Base-by-base conservation (phyloP, 176 grass and related monocot species). In the Triticum monococcum region DNA sequence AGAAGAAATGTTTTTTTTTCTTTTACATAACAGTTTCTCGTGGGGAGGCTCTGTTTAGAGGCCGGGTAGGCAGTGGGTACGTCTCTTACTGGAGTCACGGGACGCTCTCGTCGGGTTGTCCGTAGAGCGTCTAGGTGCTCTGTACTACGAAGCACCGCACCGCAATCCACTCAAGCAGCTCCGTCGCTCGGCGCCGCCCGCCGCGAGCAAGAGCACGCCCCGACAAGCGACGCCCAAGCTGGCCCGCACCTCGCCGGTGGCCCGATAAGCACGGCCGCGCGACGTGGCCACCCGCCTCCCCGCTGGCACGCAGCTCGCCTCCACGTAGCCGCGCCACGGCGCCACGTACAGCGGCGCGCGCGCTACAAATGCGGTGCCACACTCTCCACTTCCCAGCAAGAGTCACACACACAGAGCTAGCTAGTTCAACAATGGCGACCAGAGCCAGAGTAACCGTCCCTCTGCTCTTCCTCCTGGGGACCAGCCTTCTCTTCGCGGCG, bases 401-500 rank as follows among this genome's bases (percentile, higher is more conserved):
- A n/a, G n/a, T n/a, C 3, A 33, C 40, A 64, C 35, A 59, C 54
- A 25, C 37, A 25, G 13, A 17, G 48, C 11, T 3, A 64, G 45
- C 2, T 6, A 8, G 45, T 5, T 18, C 10, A 66, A 66, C 45
- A 8, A 98, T 95, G 93, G 85, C 28, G 46, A 84, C 13, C 52
- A 84, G 73, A 73, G 52, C 13, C 50, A 84, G 72, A 73, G 50
- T 60, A 24, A n/a, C 84, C 20, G 22, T 64, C 2, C 66, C 74
- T 56, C 32, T 81, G 37, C 67, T 94, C 43, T 38, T 92, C 17
- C 70, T 91, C 72, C 75, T 94, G 24, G 50, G 66, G 2, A 1
- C 88, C 26, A 64, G 86, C 12, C 23, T 87, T 77, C 87, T 97
- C 26, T 92, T 60, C 52, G 31, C 82, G 37, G 81, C 80, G 16